Conservation (phyloP, 1,139 yeast species). For the Suhomyces taliae region DNA sequence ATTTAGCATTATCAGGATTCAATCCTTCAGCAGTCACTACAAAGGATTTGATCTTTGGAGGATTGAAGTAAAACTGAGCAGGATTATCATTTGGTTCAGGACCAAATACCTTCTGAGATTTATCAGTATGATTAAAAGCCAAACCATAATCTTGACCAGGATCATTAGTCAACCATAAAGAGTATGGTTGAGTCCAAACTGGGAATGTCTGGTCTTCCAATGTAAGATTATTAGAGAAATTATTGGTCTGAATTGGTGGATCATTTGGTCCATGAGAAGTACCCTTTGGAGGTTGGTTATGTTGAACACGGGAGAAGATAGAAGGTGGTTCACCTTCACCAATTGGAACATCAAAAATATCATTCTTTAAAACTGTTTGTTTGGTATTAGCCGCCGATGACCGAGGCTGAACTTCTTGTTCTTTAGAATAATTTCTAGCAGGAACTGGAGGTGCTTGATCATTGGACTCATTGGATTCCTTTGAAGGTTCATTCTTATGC, state of each 20-base stretch:
- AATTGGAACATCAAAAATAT: conserved; percentile 25
- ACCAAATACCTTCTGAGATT: conserved; percentile 43
- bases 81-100: conserved; percentile 41
- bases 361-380: conserved; percentile 3
- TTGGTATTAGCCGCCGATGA: neutral
- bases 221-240: conserved; percentile 44
- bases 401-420: neutral
- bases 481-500: neutral
- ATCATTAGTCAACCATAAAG: conserved; percentile 45
- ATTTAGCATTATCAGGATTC: conserved; percentile 18
- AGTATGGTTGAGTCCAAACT: conserved; percentile 49
- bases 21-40: conserved; percentile 37
- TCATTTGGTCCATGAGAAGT: conserved; percentile 21
- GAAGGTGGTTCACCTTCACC: conserved; percentile 29
- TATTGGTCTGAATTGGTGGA: conserved; percentile 46
- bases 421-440: neutral
- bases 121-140: conserved; percentile 47
- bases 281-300: conserved; percentile 35
- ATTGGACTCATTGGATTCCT: neutral
- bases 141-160: conserved; percentile 40
- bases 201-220: conserved; percentile 49
- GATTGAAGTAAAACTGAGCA: conserved; percentile 47
- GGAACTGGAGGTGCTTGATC: conserved; percentile 1
- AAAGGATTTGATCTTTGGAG: conserved; percentile 47
- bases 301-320: conserved; percentile 23